Conservation (phyloP, 306 rosid species). For the Trifolium fragiferum region DNA sequence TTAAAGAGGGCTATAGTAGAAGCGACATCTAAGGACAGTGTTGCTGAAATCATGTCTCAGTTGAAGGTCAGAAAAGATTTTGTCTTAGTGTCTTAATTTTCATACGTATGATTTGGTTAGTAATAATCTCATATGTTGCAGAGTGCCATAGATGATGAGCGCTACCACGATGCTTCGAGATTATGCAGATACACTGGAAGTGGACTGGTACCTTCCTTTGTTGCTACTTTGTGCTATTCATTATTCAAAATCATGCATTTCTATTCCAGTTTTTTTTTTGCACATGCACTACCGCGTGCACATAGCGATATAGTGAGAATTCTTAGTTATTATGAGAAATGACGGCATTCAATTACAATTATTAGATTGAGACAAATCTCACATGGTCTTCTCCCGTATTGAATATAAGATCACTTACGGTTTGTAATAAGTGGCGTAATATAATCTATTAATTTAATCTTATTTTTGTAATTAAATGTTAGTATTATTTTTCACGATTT, state of each 20-base stretch:
- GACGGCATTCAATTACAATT: background rate
- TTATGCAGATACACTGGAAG: constrained; percentile 91
- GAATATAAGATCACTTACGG: background rate
- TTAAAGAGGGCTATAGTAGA: constrained; percentile 74
- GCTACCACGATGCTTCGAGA: constrained; percentile 88
- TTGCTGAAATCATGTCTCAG: constrained; percentile 81
- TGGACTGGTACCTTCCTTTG: constrained; percentile 73
- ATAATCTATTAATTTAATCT: background rate
- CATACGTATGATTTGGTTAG: constrained; percentile 14
- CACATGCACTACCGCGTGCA: background rate
- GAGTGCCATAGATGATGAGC: constrained; percentile 89
- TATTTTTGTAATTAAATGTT: background rate
- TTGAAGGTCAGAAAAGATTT: constrained; percentile 65
- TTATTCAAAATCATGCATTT: constrained; percentile 28
- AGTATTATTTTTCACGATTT: background rate
- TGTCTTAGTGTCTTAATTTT: constrained; percentile 7
- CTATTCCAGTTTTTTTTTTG: constrained; percentile 21
- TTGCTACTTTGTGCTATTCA: constrained; percentile 36
- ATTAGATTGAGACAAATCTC: background rate
- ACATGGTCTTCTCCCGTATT: background rate
- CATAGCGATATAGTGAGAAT: background rate
- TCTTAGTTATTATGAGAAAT: background rate
- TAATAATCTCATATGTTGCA: constrained; percentile 48
- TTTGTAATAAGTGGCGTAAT: background rate
- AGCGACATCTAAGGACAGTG: constrained; percentile 84